Evolutionary conservation across 2,329 filamentous ascomycete genomes (phyloP).

Genomic region (Arachnopeziza araneosa): DNA sequence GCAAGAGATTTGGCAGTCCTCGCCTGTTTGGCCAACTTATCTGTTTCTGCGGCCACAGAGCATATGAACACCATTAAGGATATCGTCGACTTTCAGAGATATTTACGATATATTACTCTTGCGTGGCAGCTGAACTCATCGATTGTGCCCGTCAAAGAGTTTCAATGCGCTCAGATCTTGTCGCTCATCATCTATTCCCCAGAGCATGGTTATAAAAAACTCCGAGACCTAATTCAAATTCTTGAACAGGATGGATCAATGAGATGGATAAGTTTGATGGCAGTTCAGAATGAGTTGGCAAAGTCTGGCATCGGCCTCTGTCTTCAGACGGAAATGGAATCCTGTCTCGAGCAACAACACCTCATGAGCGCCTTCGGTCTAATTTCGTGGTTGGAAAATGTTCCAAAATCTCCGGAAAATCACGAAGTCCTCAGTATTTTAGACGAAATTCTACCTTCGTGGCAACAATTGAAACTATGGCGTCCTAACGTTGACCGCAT

Average conservation of each 20-base stretch:
- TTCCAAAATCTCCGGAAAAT: neutral
- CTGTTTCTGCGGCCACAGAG: neutral
- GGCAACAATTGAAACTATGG: neutral
- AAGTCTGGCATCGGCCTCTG: neutral
- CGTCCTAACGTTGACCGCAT: neutral
- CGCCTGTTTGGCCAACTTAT: neutral
- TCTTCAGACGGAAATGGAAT: neutral
- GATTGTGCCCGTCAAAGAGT: no score
- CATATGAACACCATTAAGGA: neutral
- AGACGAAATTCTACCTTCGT: neutral
- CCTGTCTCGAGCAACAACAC: neutral
- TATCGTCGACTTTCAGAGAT: neutral
- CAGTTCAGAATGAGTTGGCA: neutral
- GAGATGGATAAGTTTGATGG: neutral
- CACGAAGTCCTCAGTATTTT: neutral
- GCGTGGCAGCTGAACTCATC: neutral
- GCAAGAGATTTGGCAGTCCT: neutral
- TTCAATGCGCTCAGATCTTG: no score
- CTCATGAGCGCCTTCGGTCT: neutral
- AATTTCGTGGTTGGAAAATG: neutral
- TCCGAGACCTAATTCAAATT: neutral
- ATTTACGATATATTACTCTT: slow-evolving; percentile 1
- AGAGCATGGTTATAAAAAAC: neutral
- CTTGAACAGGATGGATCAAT: neutral
- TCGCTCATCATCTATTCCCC: no score